Conservation (phyloP, 2,329 filamentous ascomycete genomes). For the Stromatinia cepivora region DNA sequence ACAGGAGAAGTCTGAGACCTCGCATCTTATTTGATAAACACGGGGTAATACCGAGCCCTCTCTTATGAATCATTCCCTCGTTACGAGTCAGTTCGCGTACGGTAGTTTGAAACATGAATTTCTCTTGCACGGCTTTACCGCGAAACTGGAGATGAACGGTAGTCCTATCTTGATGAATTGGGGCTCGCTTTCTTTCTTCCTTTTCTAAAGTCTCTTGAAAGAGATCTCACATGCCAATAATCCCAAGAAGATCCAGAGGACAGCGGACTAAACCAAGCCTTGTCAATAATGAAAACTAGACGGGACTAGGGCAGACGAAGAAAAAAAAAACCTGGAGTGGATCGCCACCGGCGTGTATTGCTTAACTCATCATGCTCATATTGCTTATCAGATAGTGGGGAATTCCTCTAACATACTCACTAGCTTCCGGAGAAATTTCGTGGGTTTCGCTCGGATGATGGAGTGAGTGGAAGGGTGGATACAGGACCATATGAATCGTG, state of each 20-base stretch:
- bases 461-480: background rate
- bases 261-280: background rate
- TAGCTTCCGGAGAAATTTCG: conserved; percentile 23
- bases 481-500: background rate
- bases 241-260: background rate
- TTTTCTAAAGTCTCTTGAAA: background rate
- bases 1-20: background rate
- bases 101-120: conserved; percentile 10
- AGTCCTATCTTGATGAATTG: background rate
- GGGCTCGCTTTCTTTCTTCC: background rate
- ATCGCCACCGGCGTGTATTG: conserved; percentile 16
- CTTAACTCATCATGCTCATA: background rate
- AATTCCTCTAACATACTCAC: background rate
- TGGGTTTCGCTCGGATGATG: conserved; percentile 12
- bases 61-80: background rate
- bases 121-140: conserved; percentile 14
- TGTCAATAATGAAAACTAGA: background rate
- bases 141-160: background rate
- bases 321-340: conserved; percentile 18
- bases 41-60: conserved; percentile 7
- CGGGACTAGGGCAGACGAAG: background rate
- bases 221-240: background rate
- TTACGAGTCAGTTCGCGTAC: background rate
- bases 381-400: conserved; percentile 22
- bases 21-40: conserved; percentile 11